Conservation (phyloP, 176 grass and related monocot genomes). For the Oryza officinalis region DNA sequence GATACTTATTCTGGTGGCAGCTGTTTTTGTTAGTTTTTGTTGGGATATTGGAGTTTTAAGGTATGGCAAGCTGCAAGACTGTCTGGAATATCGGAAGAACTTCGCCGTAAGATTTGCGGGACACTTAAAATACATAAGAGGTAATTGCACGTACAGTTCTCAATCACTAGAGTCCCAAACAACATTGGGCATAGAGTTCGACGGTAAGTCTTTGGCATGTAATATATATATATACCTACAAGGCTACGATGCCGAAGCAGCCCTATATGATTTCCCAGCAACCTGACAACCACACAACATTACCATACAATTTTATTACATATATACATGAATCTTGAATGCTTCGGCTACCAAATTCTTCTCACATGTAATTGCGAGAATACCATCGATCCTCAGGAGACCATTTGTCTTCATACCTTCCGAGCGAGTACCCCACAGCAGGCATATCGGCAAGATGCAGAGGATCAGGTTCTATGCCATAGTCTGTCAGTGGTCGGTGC, state of each 20-base stretch:
- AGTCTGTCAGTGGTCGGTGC: constrained; percentile 90
- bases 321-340: constrained; percentile 6
- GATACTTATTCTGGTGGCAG: background rate
- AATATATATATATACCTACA: background rate
- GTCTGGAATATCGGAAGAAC: background rate
- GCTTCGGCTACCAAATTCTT: background rate
- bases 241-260: background rate
- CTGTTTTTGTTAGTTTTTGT: background rate
- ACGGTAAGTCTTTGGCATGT: background rate
- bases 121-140: background rate
- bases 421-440: constrained; percentile 60
- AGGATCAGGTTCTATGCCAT: constrained; percentile 91
- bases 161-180: background rate
- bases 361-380: constrained; percentile 62
- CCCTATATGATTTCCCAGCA: background rate
- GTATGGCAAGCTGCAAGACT: background rate
- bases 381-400: constrained; percentile 61
- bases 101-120: background rate
- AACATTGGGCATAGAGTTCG: background rate
- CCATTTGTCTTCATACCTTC: constrained; percentile 74
- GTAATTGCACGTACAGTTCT: background rate
- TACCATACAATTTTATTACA: background rate
- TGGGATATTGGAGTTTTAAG: background rate
- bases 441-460: constrained; percentile 79
- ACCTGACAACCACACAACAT: background rate